These are phyloP conservation scores for Candolleomyces aberdarensis DNA, from an alignment of 768 basidiomycete genomes.

Conservation along the genomic window DNA sequence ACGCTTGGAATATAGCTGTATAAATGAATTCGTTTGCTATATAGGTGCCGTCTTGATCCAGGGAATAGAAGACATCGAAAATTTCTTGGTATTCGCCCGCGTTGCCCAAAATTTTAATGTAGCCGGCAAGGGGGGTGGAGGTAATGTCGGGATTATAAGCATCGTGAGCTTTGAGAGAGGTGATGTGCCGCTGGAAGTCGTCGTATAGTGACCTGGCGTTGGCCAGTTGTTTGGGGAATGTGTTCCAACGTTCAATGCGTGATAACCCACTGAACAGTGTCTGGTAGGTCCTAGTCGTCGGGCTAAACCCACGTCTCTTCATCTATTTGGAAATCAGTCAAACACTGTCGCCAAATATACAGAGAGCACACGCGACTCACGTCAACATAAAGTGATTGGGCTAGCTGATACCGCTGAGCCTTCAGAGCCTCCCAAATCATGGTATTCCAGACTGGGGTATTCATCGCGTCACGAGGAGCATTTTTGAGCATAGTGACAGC, in stretches of 20 bases:
- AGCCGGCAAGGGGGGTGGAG: slow-evolving; percentile 51
- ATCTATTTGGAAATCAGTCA: slow-evolving; percentile 46
- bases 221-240: slow-evolving; percentile 56
- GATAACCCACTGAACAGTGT: slow-evolving; percentile 68
- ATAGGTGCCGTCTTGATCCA: slow-evolving; percentile 63
- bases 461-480: slow-evolving; percentile 71
- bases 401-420: slow-evolving; percentile 52
- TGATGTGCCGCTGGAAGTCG: slow-evolving; percentile 49
- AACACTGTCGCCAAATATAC: slow-evolving; percentile 5
- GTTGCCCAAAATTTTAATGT: slow-evolving; percentile 65
- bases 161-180: slow-evolving; percentile 46
- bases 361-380: slow-evolving; percentile 36
- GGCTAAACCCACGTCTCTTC: slow-evolving; percentile 79
- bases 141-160: slow-evolving; percentile 45
- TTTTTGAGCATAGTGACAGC: slow-evolving; percentile 68
- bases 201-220: slow-evolving; percentile 62
- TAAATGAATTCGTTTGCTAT: slow-evolving; percentile 60
- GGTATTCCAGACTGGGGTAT: slow-evolving; percentile 76
- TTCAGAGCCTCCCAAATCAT: slow-evolving; percentile 66
- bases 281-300: slow-evolving; percentile 62
- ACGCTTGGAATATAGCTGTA: slow-evolving; percentile 61
- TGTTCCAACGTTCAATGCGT: slow-evolving; percentile 58
- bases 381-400: slow-evolving; percentile 65
- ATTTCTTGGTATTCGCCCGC: slow-evolving; percentile 60
- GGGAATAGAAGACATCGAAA: slow-evolving; percentile 70